Evolutionary conservation across 257 asterid genomes (phyloP), one percentile per base, ranked within the genome.

Genomic region (Penstemon eatonii): DNA sequence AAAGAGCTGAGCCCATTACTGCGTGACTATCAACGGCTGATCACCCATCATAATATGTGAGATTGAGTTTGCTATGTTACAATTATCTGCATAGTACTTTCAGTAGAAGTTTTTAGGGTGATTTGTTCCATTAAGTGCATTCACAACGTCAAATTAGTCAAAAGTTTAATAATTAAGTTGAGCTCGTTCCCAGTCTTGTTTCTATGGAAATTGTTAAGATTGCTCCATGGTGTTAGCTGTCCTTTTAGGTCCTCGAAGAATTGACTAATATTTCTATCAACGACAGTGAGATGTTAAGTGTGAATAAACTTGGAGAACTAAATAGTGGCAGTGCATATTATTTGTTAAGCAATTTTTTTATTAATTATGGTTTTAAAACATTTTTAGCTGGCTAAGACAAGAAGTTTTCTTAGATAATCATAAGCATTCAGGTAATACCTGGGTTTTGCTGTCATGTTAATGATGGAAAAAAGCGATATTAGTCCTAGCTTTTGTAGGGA

Each of bases 1-100:
- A 87, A 87, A 77, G 97, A 93, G 87, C 92, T 93, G 71, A 68
- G 87, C 75, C 92, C 96, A 38, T 87, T 93, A 73, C 85, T 90
- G n/a, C 83, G 75, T 65, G 99, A 93, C 71, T 90, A 90, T 76
- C 92, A 93, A 63, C 89, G 91, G 49, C 44, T 87, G 69, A 60
- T 93, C 59, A 75, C 81, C 78, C 80, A 74, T 68, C 82, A 80
- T 79, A 79, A 85, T 64, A 81, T 83, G 99, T 93, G 87, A 90
- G 92, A 75, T 73, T 61, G 9, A 38, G 38, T 53, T 76, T 71
- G 69, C 60, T 4, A 52, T 72, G 33, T 69, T 55, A 56, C 40
- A 61, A 10, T 55, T 41, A 47, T 58, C 36, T 54, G 36, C 67
- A 52, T 50, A 39, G 54, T 41, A 57, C 36, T 42, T 37, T 46